Conservation (phyloP, 163 green algal genomes). For the Prototheca cutis region DNA sequence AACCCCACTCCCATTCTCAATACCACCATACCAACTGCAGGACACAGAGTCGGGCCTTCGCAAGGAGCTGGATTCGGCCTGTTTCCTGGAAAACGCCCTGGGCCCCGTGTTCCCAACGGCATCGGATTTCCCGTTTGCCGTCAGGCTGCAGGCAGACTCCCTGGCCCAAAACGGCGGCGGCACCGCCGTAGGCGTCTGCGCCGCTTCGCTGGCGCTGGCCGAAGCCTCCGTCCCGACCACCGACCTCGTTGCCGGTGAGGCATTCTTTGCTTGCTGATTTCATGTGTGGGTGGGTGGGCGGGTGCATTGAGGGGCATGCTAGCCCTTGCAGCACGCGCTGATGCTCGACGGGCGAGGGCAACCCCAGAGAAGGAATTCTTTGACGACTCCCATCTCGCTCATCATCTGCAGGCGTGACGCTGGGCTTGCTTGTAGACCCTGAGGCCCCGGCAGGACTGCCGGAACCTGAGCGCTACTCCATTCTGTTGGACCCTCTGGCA, state of each 20-base stretch:
- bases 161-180: constrained; percentile 58
- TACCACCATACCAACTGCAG: too few species aligned
- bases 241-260: neutral
- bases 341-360: too few species aligned
- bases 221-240: constrained; percentile 23
- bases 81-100: constrained; percentile 53
- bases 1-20: too few species aligned
- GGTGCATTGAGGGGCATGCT: too few species aligned
- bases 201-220: constrained; percentile 53
- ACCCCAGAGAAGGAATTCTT: too few species aligned
- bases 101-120: constrained; percentile 46
- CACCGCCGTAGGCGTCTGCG: constrained; percentile 55
- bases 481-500: too few species aligned
- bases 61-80: neutral
- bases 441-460: too few species aligned
- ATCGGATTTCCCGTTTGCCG: constrained; percentile 62
- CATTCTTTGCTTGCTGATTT: too few species aligned
- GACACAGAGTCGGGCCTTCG: constrained; percentile 39
- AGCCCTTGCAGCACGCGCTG: too few species aligned
- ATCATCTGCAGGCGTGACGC: neutral
- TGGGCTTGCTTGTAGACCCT: neutral
- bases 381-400: too few species aligned
- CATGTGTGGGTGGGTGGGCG: too few species aligned
- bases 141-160: constrained; percentile 63
- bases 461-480: too few species aligned